Conservation (phyloP, 257 asterid genomes). For the Cynanchum wilfordii region DNA sequence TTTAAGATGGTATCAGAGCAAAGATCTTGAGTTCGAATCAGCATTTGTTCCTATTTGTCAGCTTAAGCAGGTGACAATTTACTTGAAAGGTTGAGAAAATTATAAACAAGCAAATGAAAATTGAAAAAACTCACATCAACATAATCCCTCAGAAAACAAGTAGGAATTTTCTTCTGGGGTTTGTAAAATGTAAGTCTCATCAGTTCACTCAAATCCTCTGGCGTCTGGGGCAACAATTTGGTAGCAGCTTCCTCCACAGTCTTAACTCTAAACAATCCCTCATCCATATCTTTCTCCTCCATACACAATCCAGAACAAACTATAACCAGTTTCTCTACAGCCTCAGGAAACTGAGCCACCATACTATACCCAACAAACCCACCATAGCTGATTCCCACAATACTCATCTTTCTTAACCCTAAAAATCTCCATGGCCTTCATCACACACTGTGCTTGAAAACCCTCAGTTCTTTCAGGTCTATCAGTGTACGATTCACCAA, state of each 20-base stretch:
- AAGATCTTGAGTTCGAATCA: too few relatives aligned
- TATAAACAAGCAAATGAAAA: background rate
- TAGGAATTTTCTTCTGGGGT: slow-evolving; percentile 61
- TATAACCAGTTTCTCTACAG: slow-evolving; percentile 58
- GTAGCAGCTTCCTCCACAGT: slow-evolving; percentile 63
- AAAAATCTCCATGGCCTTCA: slow-evolving; percentile 51
- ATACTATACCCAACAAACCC: slow-evolving; percentile 78
- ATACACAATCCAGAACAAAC: slow-evolving; percentile 70
- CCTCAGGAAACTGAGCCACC: slow-evolving; percentile 67
- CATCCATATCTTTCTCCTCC: slow-evolving; percentile 78
- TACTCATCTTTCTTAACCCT: slow-evolving; percentile 49
- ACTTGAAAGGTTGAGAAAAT: background rate
- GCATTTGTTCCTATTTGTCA: too few relatives aligned
- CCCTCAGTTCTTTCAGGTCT: slow-evolving; percentile 52
- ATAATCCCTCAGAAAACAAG: slow-evolving; percentile 66
- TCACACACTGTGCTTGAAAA: slow-evolving; percentile 68
- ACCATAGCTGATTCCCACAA: slow-evolving; percentile 80
- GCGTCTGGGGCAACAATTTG: slow-evolving; percentile 60
- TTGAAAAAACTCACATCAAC: slow-evolving; percentile 50
- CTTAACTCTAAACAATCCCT: slow-evolving; percentile 65
- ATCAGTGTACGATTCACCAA: slow-evolving; percentile 63
- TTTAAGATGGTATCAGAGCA: too few relatives aligned
- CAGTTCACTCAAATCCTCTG: slow-evolving; percentile 56
- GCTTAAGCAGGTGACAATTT: too few relatives aligned
- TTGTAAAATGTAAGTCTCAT: slow-evolving; percentile 50